Base-by-base conservation (phyloP, 352 stramenopile species). In the Globisporangium ultimum region DNA sequence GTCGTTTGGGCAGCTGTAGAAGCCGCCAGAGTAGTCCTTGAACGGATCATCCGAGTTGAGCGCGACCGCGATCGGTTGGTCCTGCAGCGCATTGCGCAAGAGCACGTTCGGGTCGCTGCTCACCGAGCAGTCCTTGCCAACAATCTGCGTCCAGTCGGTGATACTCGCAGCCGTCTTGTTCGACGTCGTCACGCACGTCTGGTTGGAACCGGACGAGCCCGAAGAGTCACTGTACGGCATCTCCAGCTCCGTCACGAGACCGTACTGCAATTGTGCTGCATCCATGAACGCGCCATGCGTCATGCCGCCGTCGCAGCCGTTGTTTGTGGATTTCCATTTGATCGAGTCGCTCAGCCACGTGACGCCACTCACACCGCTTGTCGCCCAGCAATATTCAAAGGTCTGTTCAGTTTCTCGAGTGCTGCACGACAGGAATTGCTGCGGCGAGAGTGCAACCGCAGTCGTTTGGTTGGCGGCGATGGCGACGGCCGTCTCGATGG, bases 221-320 rank as follows among this genome's bases (percentile, higher is more conserved):
- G 49, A 38, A 2, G 43, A 42, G 46, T 66, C 60, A 36, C 80
- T 67, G 66, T 93, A 93, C 10, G 83, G 83, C 78, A 90, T 85
- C 38, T 74, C 72, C 34, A 93, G 72, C 48, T 86, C 78, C 21
- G 80, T 83, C 32, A 90, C 59, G 2, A 93, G 76, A n/a, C 79
- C 74, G 63, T 78, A 83, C 13, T 71, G 55, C 22, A 79, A 75
- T 63, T 84, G 70, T 5, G 78, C 80, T 0, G 83, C 80, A 45
- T 93, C 83, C 46, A 85, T 81, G 58, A 93, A 88, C 21, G 83
- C 83, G 12, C 82, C 82, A 57, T 93, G 83, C 14, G 83, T 93
- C 83, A 93, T 93, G 21, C 83, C 83, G 58, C 83, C 83, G 40
- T 89, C 78, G 28, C 83, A 93, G n/a, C 79, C 80, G 21, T 89